phyloP scores from a whole-genome alignment of 2,329 filamentous ascomycete genomes.

The Pseudogymnoascus sp. region DNA sequence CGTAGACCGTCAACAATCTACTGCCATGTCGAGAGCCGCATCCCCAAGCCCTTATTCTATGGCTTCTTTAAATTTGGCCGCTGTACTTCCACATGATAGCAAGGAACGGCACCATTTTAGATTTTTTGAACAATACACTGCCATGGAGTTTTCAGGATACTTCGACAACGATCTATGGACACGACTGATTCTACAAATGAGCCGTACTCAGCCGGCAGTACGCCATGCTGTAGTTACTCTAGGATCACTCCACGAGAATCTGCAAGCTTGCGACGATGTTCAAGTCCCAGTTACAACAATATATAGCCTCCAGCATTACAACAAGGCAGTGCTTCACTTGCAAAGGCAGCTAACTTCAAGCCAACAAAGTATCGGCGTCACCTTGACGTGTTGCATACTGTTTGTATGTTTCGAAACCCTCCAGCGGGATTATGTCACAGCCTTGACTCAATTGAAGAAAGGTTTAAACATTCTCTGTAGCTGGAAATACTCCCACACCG shows the following conservation, averaged over 20 bases:
- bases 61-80: not conserved
- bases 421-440: not conserved
- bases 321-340: not conserved
- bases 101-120: constrained; percentile 53
- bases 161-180: constrained; percentile 61
- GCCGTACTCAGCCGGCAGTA: constrained; percentile 15
- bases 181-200: constrained; percentile 46
- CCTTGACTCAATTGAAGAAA: not conserved
- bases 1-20: not conserved
- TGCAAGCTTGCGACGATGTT: not conserved
- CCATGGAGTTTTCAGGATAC: constrained; percentile 56
- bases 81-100: not conserved
- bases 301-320: not conserved
- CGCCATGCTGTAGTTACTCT: constrained; percentile 20
- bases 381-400: not conserved
- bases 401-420: not conserved
- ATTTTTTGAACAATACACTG: constrained; percentile 52
- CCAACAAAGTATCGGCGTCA: not conserved
- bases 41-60: not conserved
- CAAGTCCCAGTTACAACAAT: not conserved
- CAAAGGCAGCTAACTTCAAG: not conserved
- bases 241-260: constrained; percentile 19
- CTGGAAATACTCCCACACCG: not conserved
- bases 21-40: not conserved
- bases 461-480: constrained; percentile 11